Conservation (phyloP, 1,139 yeast species). For the Debaryomyces subglobosus region DNA sequence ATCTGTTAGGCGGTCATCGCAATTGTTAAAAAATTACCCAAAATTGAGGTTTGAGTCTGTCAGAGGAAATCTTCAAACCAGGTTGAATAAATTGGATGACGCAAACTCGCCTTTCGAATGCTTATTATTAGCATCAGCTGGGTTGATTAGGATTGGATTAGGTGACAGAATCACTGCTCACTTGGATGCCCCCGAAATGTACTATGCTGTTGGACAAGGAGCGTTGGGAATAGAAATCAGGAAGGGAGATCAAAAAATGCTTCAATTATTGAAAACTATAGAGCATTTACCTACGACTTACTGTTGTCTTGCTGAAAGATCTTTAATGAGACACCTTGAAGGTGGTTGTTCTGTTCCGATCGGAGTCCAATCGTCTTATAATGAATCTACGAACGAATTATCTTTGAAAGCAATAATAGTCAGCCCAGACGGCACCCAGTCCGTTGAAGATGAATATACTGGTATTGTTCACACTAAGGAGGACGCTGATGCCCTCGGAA, state of each 20-base stretch:
- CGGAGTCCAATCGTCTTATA: conserved; percentile 74
- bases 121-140: conserved; percentile 90
- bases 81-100: conserved; percentile 77
- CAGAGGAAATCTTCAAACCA: conserved; percentile 85
- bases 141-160: conserved; percentile 73
- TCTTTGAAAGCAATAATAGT: conserved; percentile 75
- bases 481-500: conserved; percentile 77
- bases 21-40: conserved; percentile 45
- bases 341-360: conserved; percentile 99
- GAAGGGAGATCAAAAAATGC: conserved; percentile 61
- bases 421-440: conserved; percentile 76
- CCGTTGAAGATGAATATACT: conserved; percentile 57
- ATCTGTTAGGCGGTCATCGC: conserved; percentile 88
- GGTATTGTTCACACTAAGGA: conserved; percentile 41
- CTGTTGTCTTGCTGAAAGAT: conserved; percentile 88
- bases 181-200: conserved; percentile 83
- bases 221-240: conserved; percentile 92
- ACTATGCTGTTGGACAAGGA: conserved; percentile 97
- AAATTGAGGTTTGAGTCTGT: conserved; percentile 64
- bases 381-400: conserved; percentile 45
- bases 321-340: conserved; percentile 83
- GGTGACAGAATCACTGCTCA: conserved; percentile 70
- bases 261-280: conserved; percentile 60
- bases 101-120: conserved; percentile 70
- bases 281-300: conserved; percentile 69